Conservation (phyloP, 78 protist species). For the Dictyostelium brefeldianum region DNA sequence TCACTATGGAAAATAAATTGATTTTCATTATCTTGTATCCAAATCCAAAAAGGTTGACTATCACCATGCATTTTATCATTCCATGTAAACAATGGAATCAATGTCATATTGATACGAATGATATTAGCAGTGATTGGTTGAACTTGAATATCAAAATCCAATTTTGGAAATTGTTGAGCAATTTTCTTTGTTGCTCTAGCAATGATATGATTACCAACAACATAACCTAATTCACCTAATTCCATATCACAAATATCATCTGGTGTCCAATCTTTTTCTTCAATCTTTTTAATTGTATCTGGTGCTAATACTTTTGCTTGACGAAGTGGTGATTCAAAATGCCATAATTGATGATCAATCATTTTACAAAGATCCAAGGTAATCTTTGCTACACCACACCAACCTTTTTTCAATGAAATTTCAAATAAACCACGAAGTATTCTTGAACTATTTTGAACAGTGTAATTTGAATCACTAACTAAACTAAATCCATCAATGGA, state of each 20-base stretch:
- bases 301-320: conserved; percentile 79
- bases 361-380: conserved; percentile 90
- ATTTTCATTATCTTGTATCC: conserved; percentile 87
- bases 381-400: conserved; percentile 77
- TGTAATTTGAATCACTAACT: conserved; percentile 90
- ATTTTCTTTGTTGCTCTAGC: conserved; percentile 67
- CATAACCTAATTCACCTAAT: conserved; percentile 86
- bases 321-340: conserved; percentile 83
- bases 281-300: conserved; percentile 80
- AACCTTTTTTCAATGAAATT: conserved; percentile 87
- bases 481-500: conserved; percentile 88
- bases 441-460: conserved; percentile 90
- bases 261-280: conserved; percentile 54
- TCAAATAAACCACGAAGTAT: conserved; percentile 97
- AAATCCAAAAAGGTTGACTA: conserved; percentile 92
- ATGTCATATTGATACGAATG: conserved; percentile 85
- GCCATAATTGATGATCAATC: conserved; percentile 95
- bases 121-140: conserved; percentile 97
- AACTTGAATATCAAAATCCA: conserved; percentile 82
- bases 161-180: conserved; percentile 89
- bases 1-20: conserved; percentile 95
- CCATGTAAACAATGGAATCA: conserved; percentile 87
- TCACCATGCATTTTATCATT: conserved; percentile 84
- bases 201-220: conserved; percentile 64
- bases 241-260: conserved; percentile 91